Conservation (phyloP, 345 rosid genomes). For the Psidium guajava region DNA sequence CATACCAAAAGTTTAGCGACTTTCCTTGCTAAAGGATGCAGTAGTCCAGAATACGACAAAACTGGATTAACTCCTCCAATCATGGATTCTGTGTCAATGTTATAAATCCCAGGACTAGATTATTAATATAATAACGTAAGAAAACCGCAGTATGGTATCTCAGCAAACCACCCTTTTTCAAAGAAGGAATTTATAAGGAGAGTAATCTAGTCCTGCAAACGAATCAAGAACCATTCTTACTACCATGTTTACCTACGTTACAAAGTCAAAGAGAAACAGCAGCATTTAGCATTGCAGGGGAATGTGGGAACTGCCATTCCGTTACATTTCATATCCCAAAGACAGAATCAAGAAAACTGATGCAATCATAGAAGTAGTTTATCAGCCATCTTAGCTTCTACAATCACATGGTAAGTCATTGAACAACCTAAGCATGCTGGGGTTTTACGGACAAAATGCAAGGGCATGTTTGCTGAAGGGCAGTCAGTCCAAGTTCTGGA, state of each 20-base stretch:
- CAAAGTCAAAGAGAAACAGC: background rate
- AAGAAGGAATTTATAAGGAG: background rate
- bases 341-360: background rate
- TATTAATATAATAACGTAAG: background rate
- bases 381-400: background rate
- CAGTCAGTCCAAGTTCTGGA: background rate
- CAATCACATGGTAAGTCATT: background rate
- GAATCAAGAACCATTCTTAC: background rate
- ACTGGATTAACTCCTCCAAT: background rate
- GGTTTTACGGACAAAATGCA: background rate
- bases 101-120: background rate
- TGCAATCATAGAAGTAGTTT: background rate
- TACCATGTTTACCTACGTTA: background rate
- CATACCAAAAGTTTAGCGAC: background rate
- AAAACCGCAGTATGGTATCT: background rate
- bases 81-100: background rate
- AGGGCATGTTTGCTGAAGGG: background rate
- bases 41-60: background rate
- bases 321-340: background rate
- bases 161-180: background rate
- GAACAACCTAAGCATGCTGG: background rate
- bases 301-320: background rate
- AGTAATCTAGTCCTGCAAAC: background rate
- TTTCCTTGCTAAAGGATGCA: background rate
- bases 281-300: background rate